Evolutionary conservation across 108 stramenopile genomes (phyloP).

Genomic region (Nitzschia putrida): DNA sequence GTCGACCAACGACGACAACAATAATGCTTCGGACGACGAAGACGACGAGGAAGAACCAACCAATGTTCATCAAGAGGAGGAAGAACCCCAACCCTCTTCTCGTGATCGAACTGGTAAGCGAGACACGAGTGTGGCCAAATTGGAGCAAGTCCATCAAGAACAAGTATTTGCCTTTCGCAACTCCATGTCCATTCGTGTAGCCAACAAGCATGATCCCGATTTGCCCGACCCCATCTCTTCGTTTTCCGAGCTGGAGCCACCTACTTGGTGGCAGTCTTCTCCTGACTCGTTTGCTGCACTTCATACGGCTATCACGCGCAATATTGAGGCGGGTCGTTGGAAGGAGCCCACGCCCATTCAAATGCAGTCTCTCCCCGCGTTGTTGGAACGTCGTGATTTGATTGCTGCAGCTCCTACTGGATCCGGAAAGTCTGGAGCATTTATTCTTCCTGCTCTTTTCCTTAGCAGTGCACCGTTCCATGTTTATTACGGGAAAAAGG

Average conservation of each 20-base stretch:
- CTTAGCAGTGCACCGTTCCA: conserved; percentile 68
- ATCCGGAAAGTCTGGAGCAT: conserved; percentile 74
- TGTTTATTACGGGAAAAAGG: conserved; percentile 54
- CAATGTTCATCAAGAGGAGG: conserved; percentile 14
- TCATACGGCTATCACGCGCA: conserved; percentile 52
- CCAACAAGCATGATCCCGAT: conserved; percentile 63
- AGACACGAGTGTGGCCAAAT: conserved; percentile 64
- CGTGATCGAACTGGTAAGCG: conserved; percentile 63
- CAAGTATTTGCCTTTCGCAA: conserved; percentile 84
- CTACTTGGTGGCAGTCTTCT: conserved; percentile 64
- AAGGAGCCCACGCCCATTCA: conserved; percentile 96
- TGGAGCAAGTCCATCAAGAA: conserved; percentile 69
- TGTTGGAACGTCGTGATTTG: conserved; percentile 92
- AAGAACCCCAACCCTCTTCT: conserved; percentile 13
- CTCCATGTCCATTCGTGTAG: conserved; percentile 73
- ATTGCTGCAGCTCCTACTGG: conserved; percentile 98
- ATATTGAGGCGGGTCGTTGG: conserved; percentile 91
- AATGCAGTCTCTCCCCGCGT: conserved; percentile 93
- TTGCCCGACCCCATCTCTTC: conserved; percentile 81
- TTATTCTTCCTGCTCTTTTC: conserved; percentile 88
- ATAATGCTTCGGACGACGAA: conserved; percentile 11
- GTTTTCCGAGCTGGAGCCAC: conserved; percentile 62
- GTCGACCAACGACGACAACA: background rate
- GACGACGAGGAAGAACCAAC: conserved; percentile 20
- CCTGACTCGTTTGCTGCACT: conserved; percentile 45